Conservation (phyloP, 305 asterid species). For the Fraxinus greggii region DNA sequence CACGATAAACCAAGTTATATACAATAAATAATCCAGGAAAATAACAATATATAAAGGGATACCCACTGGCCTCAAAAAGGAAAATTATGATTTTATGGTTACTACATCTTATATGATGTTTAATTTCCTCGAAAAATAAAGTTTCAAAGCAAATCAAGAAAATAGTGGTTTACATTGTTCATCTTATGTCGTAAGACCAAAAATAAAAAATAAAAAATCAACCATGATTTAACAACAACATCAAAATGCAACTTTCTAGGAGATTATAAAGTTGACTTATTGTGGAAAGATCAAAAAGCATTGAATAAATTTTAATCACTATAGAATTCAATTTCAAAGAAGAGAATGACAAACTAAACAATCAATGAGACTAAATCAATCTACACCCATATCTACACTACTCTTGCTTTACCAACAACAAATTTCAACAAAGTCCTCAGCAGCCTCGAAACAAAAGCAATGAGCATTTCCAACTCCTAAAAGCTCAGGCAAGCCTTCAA, state of each 20-base stretch:
- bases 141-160: not conserved
- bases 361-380: not conserved
- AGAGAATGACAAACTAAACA: not conserved
- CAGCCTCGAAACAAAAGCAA: not conserved
- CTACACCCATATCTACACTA: not conserved
- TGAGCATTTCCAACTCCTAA: not conserved
- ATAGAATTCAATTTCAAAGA: not conserved
- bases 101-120: not conserved
- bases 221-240: not conserved
- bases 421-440: not conserved
- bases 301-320: not conserved
- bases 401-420: not conserved
- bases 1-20: not conserved
- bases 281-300: not conserved
- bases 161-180: not conserved
- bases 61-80: not conserved
- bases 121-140: not conserved
- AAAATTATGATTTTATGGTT: not conserved
- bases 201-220: not conserved
- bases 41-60: not conserved
- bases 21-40: not conserved
- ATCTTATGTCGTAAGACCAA: not conserved
- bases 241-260: not conserved
- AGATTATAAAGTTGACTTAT: not conserved
- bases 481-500: not conserved